These are phyloP conservation scores for Mentha longifolia DNA, from an alignment of 257 asterid species.

Conservation along the genomic window DNA sequence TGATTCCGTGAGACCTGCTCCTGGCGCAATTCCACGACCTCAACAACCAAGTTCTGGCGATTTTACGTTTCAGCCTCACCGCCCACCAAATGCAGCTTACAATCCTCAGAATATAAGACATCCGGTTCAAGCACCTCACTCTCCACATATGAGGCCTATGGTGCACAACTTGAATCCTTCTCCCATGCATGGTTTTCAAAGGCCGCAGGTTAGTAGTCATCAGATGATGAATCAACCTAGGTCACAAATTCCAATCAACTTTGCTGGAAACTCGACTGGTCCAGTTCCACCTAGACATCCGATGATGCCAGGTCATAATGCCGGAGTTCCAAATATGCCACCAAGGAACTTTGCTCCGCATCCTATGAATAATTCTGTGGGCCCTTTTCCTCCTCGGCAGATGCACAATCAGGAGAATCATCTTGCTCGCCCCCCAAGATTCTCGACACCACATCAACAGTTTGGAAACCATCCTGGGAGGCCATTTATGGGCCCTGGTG, in stretches of 20 bases:
- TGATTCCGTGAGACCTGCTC: constrained; percentile 44
- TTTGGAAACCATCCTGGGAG: constrained; percentile 50
- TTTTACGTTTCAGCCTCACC: constrained; percentile 82
- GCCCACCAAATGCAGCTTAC: constrained; percentile 50
- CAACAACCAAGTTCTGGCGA: constrained; percentile 67
- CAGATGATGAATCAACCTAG: constrained; percentile 47
- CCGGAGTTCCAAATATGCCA: constrained; percentile 48
- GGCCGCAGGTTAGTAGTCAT: constrained; percentile 52
- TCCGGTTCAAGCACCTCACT: constrained; percentile 51
- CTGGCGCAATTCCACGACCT: constrained; percentile 55
- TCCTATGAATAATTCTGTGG: constrained; percentile 41
- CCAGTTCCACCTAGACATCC: constrained; percentile 54
- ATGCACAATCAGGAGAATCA: constrained; percentile 62
- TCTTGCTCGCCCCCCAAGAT: constrained; percentile 49
- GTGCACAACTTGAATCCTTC: constrained; percentile 47
- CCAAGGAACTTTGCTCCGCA: constrained; percentile 59
- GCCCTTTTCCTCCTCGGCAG: constrained; percentile 58
- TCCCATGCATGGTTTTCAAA: constrained; percentile 52
- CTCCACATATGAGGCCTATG: constrained; percentile 50
- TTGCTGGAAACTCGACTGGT: constrained; percentile 42
- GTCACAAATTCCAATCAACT: constrained; percentile 47
- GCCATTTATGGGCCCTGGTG: constrained; percentile 49
- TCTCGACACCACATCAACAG: constrained; percentile 53
- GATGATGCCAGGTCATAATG: constrained; percentile 43
- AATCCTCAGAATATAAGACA: constrained; percentile 42